Percentiles rank a stretch among this genome's conserved stretches.
Evolutionary conservation across 139 green algal species (phyloP).

Genomic region (Micractinium sp.): DNA sequence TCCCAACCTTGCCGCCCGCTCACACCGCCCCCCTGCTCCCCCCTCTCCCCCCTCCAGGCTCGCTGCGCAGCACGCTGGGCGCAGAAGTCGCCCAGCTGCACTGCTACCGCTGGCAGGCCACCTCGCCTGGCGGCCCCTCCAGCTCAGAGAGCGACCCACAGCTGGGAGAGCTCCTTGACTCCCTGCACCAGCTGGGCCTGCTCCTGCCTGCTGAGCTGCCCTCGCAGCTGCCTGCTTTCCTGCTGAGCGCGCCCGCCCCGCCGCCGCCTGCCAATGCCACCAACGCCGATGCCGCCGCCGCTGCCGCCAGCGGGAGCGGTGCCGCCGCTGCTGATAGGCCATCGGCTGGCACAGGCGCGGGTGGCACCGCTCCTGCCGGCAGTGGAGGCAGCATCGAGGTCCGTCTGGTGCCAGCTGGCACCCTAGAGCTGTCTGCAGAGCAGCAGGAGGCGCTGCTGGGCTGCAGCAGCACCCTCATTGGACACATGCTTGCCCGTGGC

Average conservation of each 20-base stretch:
- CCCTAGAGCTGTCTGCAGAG: background rate
- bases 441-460: constrained; percentile 21
- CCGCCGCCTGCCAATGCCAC: background rate
- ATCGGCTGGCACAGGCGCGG: background rate
- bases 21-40: background rate
- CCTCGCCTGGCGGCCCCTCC: too few species aligned
- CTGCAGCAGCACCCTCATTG: constrained; percentile 2
- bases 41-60: background rate
- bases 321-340: background rate
- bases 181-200: constrained; percentile 31
- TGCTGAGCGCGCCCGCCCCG: background rate
- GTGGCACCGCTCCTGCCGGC: background rate
- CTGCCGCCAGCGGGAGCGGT: background rate
- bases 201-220: constrained; percentile 28
- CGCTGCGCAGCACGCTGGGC: background rate
- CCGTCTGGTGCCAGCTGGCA: constrained; percentile 2
- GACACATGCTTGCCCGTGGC: constrained; percentile 18
- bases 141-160: background rate
- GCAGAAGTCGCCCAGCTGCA: constrained; percentile 9
- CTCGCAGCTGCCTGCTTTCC: background rate
- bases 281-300: background rate
- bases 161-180: constrained; percentile 8
- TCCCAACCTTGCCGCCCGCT: too few species aligned
- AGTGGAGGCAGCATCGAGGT: background rate
- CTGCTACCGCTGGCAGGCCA: constrained; percentile 24